These are phyloP conservation scores for Diplodia sapinea DNA, from an alignment of 2,329 filamentous ascomycete genomes.

Conservation along the genomic window DNA sequence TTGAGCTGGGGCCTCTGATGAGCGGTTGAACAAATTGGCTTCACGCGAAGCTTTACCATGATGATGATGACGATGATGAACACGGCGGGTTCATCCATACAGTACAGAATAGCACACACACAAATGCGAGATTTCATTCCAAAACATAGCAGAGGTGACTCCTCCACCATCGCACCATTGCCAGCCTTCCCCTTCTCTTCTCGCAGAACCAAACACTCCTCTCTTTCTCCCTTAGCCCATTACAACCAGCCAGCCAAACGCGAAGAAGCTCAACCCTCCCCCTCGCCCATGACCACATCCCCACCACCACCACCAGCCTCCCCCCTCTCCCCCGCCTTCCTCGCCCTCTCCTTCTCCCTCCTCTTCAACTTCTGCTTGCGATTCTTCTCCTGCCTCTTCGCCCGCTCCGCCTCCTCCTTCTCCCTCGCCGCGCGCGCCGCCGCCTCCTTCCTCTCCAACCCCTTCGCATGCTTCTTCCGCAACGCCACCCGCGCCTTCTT, in stretches of 20 bases:
- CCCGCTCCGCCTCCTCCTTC: constrained; percentile 17
- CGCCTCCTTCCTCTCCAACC: background rate
- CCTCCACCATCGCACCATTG: too few species aligned
- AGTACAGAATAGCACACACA: background rate
- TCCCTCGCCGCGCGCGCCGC: background rate
- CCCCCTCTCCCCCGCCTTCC: background rate
- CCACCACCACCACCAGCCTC: background rate
- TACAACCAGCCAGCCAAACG: too few species aligned
- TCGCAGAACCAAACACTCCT: too few species aligned
- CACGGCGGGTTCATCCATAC: background rate
- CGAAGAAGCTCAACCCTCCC: background rate
- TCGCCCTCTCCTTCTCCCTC: constrained; percentile 10
- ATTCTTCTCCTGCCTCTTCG: constrained; percentile 17
- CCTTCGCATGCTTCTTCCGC: background rate
- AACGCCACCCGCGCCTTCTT: constrained; percentile 17
- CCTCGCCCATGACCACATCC: constrained; percentile 3
- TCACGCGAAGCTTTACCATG: background rate
- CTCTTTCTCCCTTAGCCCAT: too few species aligned
- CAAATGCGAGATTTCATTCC: background rate
- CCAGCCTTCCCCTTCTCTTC: background rate
- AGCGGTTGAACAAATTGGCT: too few species aligned
- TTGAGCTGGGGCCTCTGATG: too few species aligned
- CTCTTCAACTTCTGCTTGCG: constrained; percentile 23
- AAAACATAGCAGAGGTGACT: background rate
- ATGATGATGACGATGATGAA: background rate